These are phyloP conservation scores for Lipomyces yamadae DNA, from an alignment of 805 yeast species.

Conservation along the genomic window DNA sequence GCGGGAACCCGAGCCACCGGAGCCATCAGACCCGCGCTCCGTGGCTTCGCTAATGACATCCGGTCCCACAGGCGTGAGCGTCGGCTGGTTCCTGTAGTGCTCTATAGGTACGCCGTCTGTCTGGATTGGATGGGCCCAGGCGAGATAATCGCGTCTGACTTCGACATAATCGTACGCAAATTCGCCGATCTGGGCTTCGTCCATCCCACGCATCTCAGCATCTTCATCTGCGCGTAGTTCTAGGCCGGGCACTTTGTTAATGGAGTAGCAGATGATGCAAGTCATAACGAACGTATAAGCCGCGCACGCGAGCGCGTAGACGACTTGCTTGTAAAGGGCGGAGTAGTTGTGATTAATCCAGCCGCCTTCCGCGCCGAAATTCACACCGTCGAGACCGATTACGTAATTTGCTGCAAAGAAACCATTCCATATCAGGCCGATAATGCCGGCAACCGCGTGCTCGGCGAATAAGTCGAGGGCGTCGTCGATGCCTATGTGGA, in stretches of 20 bases:
- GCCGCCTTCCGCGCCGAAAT: conserved; percentile 73
- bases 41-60: neutral
- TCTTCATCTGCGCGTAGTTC: conserved; percentile 78
- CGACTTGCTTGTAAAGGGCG: conserved; percentile 88
- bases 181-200: conserved; percentile 97
- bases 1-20: neutral
- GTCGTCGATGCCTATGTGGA: conserved; percentile 81
- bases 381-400: conserved; percentile 80
- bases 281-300: conserved; percentile 82
- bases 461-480: conserved; percentile 96
- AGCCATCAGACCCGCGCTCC: neutral
- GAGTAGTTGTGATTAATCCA: conserved; percentile 91
- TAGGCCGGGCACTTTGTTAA: conserved; percentile 81
- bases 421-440: conserved; percentile 88
- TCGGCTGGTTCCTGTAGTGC: conserved; percentile 55
- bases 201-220: conserved; percentile 88
- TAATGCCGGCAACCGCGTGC: conserved; percentile 95
- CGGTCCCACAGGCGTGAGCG: conserved; percentile 6
- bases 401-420: conserved; percentile 86
- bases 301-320: conserved; percentile 71
- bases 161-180: conserved; percentile 99
- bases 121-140: conserved; percentile 49
- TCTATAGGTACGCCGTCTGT: conserved; percentile 43
- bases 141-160: conserved; percentile 80
- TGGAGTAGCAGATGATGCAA: conserved; percentile 70